phyloP scores from a whole-genome alignment of 352 stramenopile genomes.

The Phytophthora ramorum region DNA sequence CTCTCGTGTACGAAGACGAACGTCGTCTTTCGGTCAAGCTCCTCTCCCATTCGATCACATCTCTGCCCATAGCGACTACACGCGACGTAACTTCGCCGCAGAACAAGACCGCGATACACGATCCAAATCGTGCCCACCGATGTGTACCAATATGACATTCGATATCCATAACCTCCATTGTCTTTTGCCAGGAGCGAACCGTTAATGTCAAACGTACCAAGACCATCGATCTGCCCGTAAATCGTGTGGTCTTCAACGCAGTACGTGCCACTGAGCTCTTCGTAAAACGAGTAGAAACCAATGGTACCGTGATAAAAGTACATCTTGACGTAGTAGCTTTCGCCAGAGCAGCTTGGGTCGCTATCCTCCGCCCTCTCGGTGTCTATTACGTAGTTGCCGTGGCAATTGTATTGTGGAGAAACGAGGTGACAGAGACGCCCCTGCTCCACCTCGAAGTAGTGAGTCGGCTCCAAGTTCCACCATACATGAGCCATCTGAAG shows the following conservation, averaged over 20 bases:
- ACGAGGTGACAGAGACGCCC: conserved; percentile 8
- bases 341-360: conserved; percentile 7
- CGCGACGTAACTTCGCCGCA: conserved; percentile 20
- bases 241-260: conserved; percentile 16
- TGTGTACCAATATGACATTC: conserved; percentile 18
- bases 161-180: conserved; percentile 5
- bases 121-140: conserved; percentile 11
- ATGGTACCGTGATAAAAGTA: conserved; percentile 30
- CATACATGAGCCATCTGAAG: conserved; percentile 25
- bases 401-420: conserved; percentile 18
- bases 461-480: conserved; percentile 19
- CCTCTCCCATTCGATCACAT: conserved; percentile 15
- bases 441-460: conserved; percentile 10
- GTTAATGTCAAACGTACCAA: conserved; percentile 28
- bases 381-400: conserved; percentile 9
- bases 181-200: conserved; percentile 11
- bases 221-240: conserved; percentile 12
- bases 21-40: conserved; percentile 1
- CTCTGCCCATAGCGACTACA: conserved; percentile 13
- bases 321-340: conserved; percentile 2
- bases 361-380: neutral
- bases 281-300: conserved; percentile 26
- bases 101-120: conserved; percentile 13
- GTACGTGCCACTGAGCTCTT: conserved; percentile 19
- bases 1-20: conserved; percentile 26